Conservation (phyloP, 208 protist species). For the Lotmaria passim region DNA sequence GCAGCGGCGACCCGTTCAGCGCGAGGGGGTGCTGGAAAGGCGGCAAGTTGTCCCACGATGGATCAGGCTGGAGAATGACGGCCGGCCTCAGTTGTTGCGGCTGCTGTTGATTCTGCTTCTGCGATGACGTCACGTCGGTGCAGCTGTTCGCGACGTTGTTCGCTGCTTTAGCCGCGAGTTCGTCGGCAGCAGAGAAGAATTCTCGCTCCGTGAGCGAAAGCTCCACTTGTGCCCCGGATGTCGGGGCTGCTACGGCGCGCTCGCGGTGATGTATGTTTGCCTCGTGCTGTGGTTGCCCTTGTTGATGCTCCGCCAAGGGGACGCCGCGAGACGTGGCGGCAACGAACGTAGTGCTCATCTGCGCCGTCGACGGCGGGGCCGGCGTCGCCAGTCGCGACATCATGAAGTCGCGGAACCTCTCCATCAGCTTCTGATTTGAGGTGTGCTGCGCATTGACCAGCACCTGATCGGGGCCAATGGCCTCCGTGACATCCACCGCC, state of each 20-base stretch:
- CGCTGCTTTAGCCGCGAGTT: background rate
- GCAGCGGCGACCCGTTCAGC: constrained; percentile 39
- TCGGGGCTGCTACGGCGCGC: no score
- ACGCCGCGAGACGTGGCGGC: background rate
- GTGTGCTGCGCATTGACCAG: constrained; percentile 83
- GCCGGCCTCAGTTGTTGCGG: background rate
- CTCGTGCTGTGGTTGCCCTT: background rate
- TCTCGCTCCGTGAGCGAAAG: background rate
- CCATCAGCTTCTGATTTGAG: constrained; percentile 59
- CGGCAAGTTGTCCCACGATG: constrained; percentile 19
- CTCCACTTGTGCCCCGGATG: background rate
- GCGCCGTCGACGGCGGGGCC: background rate
- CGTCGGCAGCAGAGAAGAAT: constrained; percentile 18
- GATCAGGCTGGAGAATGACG: constrained; percentile 16
- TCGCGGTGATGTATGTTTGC: background rate
- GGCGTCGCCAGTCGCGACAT: constrained; percentile 12
- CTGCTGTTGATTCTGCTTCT: background rate
- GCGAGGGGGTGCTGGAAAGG: constrained; percentile 40
- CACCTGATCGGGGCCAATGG: constrained; percentile 47
- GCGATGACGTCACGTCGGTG: background rate
- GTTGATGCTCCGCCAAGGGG: no score
- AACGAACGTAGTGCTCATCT: background rate
- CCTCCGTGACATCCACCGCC: constrained; percentile 12
- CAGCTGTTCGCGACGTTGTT: background rate
- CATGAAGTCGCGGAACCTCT: constrained; percentile 59